Base-by-base conservation (phyloP, 768 basidiomycete species). In the Naganishia friedmannii region DNA sequence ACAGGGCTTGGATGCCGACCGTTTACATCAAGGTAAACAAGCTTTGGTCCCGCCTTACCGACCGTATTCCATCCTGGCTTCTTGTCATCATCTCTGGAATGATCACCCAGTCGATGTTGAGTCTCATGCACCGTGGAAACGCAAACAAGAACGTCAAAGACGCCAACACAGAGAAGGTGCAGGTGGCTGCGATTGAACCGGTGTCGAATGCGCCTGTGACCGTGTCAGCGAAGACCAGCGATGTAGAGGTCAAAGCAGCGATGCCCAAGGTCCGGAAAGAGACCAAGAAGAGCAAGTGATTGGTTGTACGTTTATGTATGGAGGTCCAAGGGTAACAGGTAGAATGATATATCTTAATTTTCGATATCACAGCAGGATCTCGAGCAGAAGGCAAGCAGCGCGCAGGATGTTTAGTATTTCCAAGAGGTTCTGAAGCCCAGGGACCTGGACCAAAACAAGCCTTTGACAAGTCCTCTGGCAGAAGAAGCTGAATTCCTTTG, bases 21-120 rank as follows among this genome's bases (percentile, higher is more conserved):
- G 21, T 37, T 4, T 72, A 72, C 53, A 60, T 72, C 71, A 56
- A 21, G n/a, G 26, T 56, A 3, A 65, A 37, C 67, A 29, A 69
- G 23, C 51, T 69, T 13, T 72, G 67, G 67, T 42, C 26, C 28
- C 56, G 56, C 28, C 28, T 68, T 5, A 72, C 71, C 6, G 37
- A 58, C 23, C 60, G 42, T 23, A 34, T 72, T 26, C 71, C 71
- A 23, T 42, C 48, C 13, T 72, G 71, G 71, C 28, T 65, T 2
- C 28, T 70, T n/a, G 31, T 66, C 37, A 34, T 70, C 3, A 2
- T 66, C 19, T 70, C 70, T 1, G 65, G 65, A 19, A 19, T 65
- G 37, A 29, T 65, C 60, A 70, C 58, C 31, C 45, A 58, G 46
- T 54, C 68, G 31, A 51, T 69, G 68, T 26, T 63, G 32, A 37